Percentiles rank a stretch among this genome's conserved stretches.
These are phyloP conservation scores for Cerioporus squamosus DNA, from an alignment of 1,284 basidiomycete genomes.

Conservation along the genomic window DNA sequence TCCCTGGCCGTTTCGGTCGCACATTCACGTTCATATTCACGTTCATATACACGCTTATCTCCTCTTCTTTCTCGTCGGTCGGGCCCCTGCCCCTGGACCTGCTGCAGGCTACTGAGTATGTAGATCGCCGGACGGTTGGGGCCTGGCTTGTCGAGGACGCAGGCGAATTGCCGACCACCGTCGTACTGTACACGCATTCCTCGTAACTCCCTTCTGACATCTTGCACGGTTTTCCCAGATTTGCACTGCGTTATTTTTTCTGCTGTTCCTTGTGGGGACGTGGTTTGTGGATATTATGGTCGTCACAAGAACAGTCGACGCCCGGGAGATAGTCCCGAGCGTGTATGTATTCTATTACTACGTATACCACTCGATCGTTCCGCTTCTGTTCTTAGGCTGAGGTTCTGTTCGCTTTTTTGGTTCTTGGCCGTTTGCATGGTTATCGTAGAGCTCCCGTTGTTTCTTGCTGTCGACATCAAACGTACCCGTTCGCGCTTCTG, in stretches of 20 bases:
- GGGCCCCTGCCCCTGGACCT: neutral
- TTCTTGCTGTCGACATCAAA: too few species aligned
- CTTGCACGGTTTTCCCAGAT: too few species aligned
- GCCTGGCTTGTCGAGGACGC: too few species aligned
- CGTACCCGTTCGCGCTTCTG: too few species aligned
- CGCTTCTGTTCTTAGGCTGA: too few species aligned
- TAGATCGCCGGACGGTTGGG: neutral
- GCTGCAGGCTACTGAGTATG: neutral
- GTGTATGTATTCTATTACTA: slow-evolving; percentile 11
- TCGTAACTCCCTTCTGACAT: too few species aligned
- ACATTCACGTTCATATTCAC: neutral
- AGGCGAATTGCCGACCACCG: too few species aligned
- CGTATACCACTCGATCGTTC: neutral
- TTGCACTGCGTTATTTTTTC: too few species aligned
- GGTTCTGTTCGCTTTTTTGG: neutral
- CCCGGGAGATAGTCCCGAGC: slow-evolving; percentile 13
- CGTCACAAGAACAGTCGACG: neutral
- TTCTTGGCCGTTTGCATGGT: neutral
- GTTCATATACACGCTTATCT: too few species aligned
- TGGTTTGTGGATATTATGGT: neutral
- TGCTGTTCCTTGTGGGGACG: too few species aligned
- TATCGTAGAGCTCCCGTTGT: neutral
- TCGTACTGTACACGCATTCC: too few species aligned
- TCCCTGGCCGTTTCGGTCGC: too few species aligned
- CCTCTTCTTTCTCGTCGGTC: neutral